Base-by-base conservation (phyloP, 208 protist species). In the Trypanosoma conorhini region DNA sequence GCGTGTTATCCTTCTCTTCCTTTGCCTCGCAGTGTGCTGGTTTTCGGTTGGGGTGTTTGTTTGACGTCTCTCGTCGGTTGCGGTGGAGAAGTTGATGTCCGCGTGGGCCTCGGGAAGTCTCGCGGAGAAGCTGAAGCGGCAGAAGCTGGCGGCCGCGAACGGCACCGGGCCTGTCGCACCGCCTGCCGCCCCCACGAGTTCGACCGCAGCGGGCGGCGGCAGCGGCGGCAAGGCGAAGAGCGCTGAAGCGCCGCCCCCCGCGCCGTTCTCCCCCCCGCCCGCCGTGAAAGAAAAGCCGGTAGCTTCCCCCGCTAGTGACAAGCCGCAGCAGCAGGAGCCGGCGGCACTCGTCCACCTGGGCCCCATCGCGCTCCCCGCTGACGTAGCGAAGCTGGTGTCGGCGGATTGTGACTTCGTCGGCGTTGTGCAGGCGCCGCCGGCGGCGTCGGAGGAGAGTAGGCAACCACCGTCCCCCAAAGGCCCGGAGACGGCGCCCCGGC, bases 91-190 rank as follows among this genome's bases (percentile, higher is more conserved):
- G 33, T 33, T 40, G 48, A 93, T 91, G 85, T 93, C 88, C 55
- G 83, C 88, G 21, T 87, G 81, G 79, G 69, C 79, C 21, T 80
- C 62, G 7, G 84, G 83, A 28, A 89, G 80, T 67, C 73, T 81
- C 56, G 82, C 76, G 1, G 74, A 79, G 24, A 88, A 82, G 72
- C 78, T 93, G 48, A 92, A 89, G 76, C 79, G 82, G 72, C 67
- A 77, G 64, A 81, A 82, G 62, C 56, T 72, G 17, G 59, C 74
- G 13, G 65, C 71, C 1, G 22, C 10, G 33, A 42, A 59, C 19
- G 35, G 55, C 21, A 76, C 69, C 30, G 60, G 28, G 28, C 60
- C 58, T 21, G 48, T 42, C 30, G 50, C 62, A 50, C 62, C 52
- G 1, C 30, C 67, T 30, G 24, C 60, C 9, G 65, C 46, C 57